Base-by-base conservation (phyloP, 2,329 filamentous ascomycete species). In the Penicillium sp. region DNA sequence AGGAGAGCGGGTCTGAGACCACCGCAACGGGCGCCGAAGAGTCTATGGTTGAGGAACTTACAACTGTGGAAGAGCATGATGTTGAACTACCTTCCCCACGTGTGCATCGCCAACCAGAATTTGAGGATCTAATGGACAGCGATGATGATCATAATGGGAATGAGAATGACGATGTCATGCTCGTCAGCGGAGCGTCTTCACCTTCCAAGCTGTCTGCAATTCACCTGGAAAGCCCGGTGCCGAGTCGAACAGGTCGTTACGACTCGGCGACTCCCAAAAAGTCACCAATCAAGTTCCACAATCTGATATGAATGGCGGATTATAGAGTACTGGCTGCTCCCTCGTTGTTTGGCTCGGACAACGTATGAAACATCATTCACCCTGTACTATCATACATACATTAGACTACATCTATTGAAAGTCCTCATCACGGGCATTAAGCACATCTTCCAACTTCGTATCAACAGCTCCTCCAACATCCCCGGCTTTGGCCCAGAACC, bases 401-500 rank as follows among this genome's bases (percentile, higher is more conserved):
- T 33, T 47, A 28, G 40, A 55, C 38, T 35, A 30, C 40, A 59
- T 62, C 65, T 73, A 76, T 40, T 72, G 57, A 35, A 70, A 70
- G 55, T 70, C 66, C 37, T 75, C 70, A 30, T 76, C 73, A 60
- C 71, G 72, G 19, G 75, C 77, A 68, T 79, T 77, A 55, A 83
- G 66, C 44, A 83, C 77, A 64, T 82, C 79, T 53, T 81, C 78
- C 47, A 83, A 71, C 62, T 77, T 81, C 8, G 79, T 82, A 62
- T 80, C 78, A 42, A 76, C 71, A 13, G 77, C 76, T 22, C 77
- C 80, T 38, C 79, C 81, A 57, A 83, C 76, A 67, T 81, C 76
- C 35, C 81, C 81, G 50, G 81, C 80, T 62, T 78, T 75, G 19
- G 79, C 77, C 81, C 81, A 83, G 69, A 83, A 83, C 57, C 81